Evolutionary conservation across 495 filamentous ascomycete genomes (phyloP).

Genomic region (Achaetomiella virescens): DNA sequence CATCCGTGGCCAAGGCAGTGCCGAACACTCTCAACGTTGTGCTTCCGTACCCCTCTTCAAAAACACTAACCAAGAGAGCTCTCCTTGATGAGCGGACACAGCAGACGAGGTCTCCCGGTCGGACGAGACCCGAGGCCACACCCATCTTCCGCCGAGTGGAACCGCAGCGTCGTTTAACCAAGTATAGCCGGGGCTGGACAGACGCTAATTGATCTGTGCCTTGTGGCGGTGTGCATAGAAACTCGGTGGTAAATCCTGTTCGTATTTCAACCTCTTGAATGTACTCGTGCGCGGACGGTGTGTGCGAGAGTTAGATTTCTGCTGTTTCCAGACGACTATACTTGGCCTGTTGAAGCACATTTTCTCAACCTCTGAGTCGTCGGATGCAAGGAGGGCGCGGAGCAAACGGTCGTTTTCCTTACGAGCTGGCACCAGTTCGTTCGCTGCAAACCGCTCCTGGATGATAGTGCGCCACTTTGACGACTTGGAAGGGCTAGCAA

Average conservation of each 20-base stretch:
- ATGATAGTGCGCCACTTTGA: background rate
- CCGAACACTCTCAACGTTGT: background rate
- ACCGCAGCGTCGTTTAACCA: background rate
- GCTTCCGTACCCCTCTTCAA: background rate
- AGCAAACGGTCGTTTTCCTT: background rate
- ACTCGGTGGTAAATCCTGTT: background rate
- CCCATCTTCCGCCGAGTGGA: background rate
- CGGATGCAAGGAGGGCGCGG: background rate
- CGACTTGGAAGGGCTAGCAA: background rate
- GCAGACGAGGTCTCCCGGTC: background rate
- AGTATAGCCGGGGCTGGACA: background rate
- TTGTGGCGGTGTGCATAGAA: background rate
- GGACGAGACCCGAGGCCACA: background rate
- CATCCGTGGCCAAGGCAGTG: background rate
- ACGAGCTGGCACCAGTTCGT: background rate
- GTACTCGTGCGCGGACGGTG: background rate
- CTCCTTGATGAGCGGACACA: background rate
- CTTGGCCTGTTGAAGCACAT: constrained; percentile 2
- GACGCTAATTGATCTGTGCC: background rate
- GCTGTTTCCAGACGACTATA: background rate
- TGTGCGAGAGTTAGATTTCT: background rate
- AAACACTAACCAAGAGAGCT: background rate
- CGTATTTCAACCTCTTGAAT: background rate
- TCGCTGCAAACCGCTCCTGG: background rate
- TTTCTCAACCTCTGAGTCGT: background rate